Evolutionary conservation across 352 stramenopile genomes (phyloP).

Genomic region (Phytophthora fragariaefolia): DNA sequence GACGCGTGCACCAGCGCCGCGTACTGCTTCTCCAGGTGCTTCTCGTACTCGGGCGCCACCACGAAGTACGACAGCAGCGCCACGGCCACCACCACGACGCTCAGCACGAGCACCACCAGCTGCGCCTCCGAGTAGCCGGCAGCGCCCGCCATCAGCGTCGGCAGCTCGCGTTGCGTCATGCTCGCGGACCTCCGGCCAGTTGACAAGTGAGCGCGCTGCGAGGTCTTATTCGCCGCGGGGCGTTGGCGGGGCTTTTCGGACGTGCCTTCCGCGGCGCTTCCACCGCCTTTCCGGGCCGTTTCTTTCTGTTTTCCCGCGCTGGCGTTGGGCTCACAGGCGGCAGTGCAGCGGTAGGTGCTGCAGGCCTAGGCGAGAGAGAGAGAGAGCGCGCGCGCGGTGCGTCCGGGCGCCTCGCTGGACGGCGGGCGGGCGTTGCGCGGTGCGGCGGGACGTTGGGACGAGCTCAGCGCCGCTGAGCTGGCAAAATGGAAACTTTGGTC

Average conservation of each 20-base stretch:
- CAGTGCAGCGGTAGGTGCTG: too few relatives aligned
- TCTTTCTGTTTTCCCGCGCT: constrained; percentile 32
- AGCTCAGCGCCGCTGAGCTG: too few relatives aligned
- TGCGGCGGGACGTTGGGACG: too few relatives aligned
- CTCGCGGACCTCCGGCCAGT: constrained; percentile 7
- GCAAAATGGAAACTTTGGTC: too few relatives aligned
- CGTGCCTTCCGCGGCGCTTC: constrained; percentile 25
- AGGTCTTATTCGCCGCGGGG: constrained; percentile 20
- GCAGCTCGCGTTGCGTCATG: constrained; percentile 30
- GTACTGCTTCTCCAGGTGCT: constrained; percentile 70
- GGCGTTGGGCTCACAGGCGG: constrained; percentile 1
- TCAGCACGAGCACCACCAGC: constrained; percentile 61
- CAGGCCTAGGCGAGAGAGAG: too few relatives aligned
- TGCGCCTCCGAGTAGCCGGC: constrained; percentile 55
- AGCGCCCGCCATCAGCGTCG: constrained; percentile 19
- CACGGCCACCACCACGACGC: constrained; percentile 56
- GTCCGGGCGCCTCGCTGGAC: too few relatives aligned
- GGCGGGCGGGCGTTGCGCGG: too few relatives aligned
- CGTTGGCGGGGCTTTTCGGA: constrained; percentile 7
- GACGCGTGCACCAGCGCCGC: constrained; percentile 46
- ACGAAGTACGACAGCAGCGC: constrained; percentile 85
- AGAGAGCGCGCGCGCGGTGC: not conserved
- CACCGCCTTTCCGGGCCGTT: constrained; percentile 40
- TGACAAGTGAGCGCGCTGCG: constrained; percentile 27
- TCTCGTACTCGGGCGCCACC: constrained; percentile 78